Percentiles rank a stretch among this genome's conserved stretches.
Conservation (phyloP, 2,329 filamentous ascomycete genomes). For the Lachnellula suecica region DNA sequence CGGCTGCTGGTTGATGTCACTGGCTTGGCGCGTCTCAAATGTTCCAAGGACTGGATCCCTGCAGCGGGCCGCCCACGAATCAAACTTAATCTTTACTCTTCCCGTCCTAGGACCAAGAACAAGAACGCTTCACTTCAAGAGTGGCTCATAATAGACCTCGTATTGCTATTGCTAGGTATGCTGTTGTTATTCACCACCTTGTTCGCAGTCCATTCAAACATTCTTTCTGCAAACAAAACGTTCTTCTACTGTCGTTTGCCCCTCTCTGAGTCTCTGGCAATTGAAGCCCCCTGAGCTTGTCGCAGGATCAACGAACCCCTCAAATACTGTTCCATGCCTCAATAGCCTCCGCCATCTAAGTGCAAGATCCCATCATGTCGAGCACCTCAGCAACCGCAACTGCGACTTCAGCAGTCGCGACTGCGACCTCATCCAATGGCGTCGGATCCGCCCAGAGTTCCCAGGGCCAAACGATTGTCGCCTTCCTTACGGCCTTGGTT, state of each 20-base stretch:
- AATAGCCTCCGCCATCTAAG: not conserved
- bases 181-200: not conserved
- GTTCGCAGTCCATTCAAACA: not conserved
- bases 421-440: not conserved
- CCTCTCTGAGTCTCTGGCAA: not conserved
- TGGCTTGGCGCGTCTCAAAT: not conserved
- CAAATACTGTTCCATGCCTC: not conserved
- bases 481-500: conserved; percentile 32
- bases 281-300: not conserved
- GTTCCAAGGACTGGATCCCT: not conserved
- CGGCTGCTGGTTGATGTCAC: not conserved
- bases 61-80: not conserved
- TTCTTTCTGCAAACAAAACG: not conserved
- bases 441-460: conserved; percentile 22
- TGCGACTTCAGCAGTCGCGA: not conserved
- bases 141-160: not conserved
- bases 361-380: not conserved
- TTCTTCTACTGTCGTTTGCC: not conserved
- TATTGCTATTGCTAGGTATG: not conserved
- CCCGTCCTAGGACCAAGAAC: not conserved
- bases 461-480: conserved; percentile 31
- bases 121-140: not conserved
- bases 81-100: not conserved
- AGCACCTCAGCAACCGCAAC: not conserved
- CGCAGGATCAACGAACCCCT: not conserved